Evolutionary conservation across 805 yeast species (phyloP), one percentile per base, ranked within the genome.

Genomic region (Grigorovia transvaalensis): DNA sequence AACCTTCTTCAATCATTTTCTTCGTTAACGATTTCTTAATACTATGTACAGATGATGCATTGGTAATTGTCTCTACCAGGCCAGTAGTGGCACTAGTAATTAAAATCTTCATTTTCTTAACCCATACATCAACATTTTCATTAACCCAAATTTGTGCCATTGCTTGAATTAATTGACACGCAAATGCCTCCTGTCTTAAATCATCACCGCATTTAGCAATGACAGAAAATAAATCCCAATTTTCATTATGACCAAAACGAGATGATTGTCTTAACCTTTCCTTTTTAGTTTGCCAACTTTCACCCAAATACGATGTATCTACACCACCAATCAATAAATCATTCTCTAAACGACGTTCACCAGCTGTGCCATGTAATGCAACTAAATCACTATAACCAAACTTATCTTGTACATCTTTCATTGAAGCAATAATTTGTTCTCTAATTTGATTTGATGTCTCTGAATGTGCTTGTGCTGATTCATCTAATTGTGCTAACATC

Each of bases 201-300:
- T 93, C 99, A 61, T 86, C 91, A 40, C 99, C 99, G 33, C 96
- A 91, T 64, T 93, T 93, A 12, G 95, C 96, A 64, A 93, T 93
- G 2, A 91, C 96, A 0, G 97, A 90, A 57, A 91, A 88, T 43
- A 93, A 67, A 56, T 93, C 97, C 99, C 99, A 93, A 64, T 88
- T 86, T 27, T 84, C 86, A 35, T 85, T 67, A 63, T 89, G 93
- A 0, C 99, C 99, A 62, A 74, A 89, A 9, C 81, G 79, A 49
- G 96, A 86, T 15, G 85, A 76, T 49, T 78, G 78, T 52, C 95
- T 75, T 45, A 93, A 90, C 56, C 98, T 74, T 53, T 79, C 84
- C 61, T 82, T 85, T 61, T 91, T 89, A 0, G 85, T 71, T 44
- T 74, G 73, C 99, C 99, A 93, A 65, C 90, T 98, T 68, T 93